Base-by-base conservation (phyloP, 768 basidiomycete species). In the Royoungia palumana region DNA sequence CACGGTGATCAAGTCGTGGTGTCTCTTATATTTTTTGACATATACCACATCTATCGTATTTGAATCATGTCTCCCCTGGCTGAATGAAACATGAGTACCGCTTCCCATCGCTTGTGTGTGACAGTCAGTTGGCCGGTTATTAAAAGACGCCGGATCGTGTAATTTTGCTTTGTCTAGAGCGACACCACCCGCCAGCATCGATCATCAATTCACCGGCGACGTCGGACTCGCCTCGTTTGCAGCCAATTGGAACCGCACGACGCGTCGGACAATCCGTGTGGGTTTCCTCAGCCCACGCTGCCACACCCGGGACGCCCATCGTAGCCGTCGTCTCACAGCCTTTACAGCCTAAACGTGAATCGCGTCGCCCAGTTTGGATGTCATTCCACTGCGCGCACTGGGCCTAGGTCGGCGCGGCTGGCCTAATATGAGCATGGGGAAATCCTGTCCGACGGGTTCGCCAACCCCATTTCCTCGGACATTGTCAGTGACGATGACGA, bases 11-110 rank as follows among this genome's bases (percentile, higher is more conserved):
- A 35, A 19, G 39, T 32, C 35, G 67, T 69, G 62, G 65, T 67
- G 63, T 67, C 63, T 50, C 52, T 25, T 54, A 63, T 69, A 65
- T 67, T 68, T 69, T 66, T 54, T 54, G 56, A 63, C 63, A 56
- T 51, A 60, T 63, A 56, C 65, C 65, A 62, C 67, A 57, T 32
- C 35, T 2, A 46, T 61, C 17, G 41, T 44, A 46, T 48, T 41
- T 49, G 25, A 30, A 40, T 48, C 19, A 27, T 10, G 48, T 47
- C 37, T 30, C 35, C 13, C 49, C 21, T 35, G 37, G 8, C 34
- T 7, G 30, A 49, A 54, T 37, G 22, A 35, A 24, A 48, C 27
- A 17, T 0, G 41, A 35, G n/a, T 43, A 32, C 49, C 36, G 36
- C 37, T 25, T 44, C 45, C 40, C 22, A 21, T 22, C 6, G 24